phyloP scores from a whole-genome alignment of 805 yeast species.

The Hanseniaspora hatyaiensis region DNA sequence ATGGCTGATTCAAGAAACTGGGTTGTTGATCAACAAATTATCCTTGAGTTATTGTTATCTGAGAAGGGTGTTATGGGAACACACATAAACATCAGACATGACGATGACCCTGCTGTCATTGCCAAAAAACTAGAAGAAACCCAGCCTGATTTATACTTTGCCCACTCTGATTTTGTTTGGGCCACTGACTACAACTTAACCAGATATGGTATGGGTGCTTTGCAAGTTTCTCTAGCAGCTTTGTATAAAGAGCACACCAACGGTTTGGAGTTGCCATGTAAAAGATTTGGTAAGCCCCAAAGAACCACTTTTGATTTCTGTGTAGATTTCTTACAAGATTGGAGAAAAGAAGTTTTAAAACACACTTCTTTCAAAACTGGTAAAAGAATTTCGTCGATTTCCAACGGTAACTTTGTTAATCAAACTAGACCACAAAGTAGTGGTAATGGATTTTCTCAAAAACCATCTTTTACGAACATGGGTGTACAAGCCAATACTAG shows the following conservation, averaged over 20 bases:
- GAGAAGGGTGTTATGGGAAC: conserved; percentile 81
- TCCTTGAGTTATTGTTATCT: conserved; percentile 65
- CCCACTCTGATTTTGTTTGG: conserved; percentile 89
- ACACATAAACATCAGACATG: conserved; percentile 41
- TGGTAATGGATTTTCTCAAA: neutral
- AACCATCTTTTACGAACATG: conserved; percentile 10
- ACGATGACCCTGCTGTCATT: conserved; percentile 12
- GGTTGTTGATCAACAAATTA: conserved; percentile 89
- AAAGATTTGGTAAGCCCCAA: conserved; percentile 83
- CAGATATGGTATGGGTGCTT: conserved; percentile 90
- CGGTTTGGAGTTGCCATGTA: conserved; percentile 54
- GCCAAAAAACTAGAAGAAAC: conserved; percentile 35
- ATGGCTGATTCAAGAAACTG: conserved; percentile 87
- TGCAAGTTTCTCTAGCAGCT: conserved; percentile 79
- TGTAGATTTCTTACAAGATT: conserved; percentile 56
- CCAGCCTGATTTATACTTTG: conserved; percentile 75
- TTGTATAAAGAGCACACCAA: conserved; percentile 78
- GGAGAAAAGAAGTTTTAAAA: conserved; percentile 71
- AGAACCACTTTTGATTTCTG: conserved; percentile 77
- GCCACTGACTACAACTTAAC: conserved; percentile 74
- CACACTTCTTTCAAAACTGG: conserved; percentile 22
- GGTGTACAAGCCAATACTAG: neutral
- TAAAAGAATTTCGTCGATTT: conserved; percentile 4
- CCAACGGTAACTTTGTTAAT: neutral
- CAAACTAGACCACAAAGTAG: conserved; percentile 5